Evolutionary conservation across 2,329 filamentous ascomycete species (phyloP), one percentile per base, ranked within the genome.

Genomic region (Beauveria australis): DNA sequence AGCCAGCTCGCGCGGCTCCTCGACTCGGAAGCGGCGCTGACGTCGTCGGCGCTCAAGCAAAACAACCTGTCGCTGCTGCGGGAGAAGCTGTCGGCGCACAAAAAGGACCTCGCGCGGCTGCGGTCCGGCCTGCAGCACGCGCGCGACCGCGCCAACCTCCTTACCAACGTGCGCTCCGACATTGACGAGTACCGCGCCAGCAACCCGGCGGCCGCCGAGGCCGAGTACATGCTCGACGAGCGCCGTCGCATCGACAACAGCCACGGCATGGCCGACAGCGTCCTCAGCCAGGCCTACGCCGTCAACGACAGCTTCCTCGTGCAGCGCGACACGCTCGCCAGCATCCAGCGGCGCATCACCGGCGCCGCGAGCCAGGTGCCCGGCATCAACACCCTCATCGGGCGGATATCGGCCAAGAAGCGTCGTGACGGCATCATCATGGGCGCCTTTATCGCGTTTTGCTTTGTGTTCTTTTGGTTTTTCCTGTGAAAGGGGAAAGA

Each of bases 181-280:
- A 97, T 97, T 73, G 84, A 91, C 73, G 87, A 91, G 59, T 97
- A 96, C 77, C 89, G 89, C 59, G 84, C 88, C 54, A 85, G 84
- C 61, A 94, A 96, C 71, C 90, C 91, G 9, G 89, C 85, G 76
- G 91, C 91, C 48, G 93, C 91, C 9, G 89, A 85, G 76, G 91
- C 91, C 52, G 93, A 99, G 63, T 99, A 97, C 78, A 97, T 99
- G 92, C 82, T 99, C 30, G 89, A 90, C 68, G 94, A 99, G 81
- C 84, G 94, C 56, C 79, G 81, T 64, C 84, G 89, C 65, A 85
- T 99, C 70, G 94, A 99, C 71, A 88, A 91, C 72, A 95, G 90
- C 69, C 89, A 97, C 75, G 89, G 85, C 67, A 87, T 96, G 79
- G 88, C 91, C 53, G 94, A 99, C 73, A 89, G 85, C 64, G 92